Conservation (phyloP, 495 filamentous ascomycete species). For the Penicillium flavigenum region DNA sequence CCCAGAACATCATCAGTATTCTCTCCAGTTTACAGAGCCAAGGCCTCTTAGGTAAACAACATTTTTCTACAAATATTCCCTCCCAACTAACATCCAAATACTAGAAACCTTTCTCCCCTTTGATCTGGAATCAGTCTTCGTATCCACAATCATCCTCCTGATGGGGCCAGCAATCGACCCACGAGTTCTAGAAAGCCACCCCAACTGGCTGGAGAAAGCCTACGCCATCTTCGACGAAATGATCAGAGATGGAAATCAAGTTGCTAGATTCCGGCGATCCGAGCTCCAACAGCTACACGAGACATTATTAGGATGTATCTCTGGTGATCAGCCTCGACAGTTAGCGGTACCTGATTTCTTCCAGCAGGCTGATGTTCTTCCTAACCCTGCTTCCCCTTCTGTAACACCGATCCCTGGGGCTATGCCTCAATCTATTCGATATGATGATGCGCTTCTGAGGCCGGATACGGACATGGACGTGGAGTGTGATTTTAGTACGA, state of each 20-base stretch:
- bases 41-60: constrained; percentile 38
- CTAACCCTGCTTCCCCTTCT: constrained; percentile 9
- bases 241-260: constrained; percentile 38
- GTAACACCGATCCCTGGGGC: constrained; percentile 20
- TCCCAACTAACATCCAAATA: not conserved
- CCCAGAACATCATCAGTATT: constrained; percentile 42
- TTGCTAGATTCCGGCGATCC: constrained; percentile 39
- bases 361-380: constrained; percentile 15
- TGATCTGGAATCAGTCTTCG: constrained; percentile 44
- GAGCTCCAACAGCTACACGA: constrained; percentile 41
- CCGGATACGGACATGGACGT: constrained; percentile 14
- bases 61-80: too few species aligned
- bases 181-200: constrained; percentile 26
- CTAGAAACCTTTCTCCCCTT: constrained; percentile 48
- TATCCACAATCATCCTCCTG: constrained; percentile 39
- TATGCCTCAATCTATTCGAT: constrained; percentile 10
- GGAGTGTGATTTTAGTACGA: constrained; percentile 19
- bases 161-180: constrained; percentile 36
- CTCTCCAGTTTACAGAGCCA: constrained; percentile 38
- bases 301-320: constrained; percentile 28
- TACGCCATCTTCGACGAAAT: constrained; percentile 45
- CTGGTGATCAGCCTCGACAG: constrained; percentile 20
- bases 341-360: constrained; percentile 19
- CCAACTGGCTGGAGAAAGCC: constrained; percentile 36
- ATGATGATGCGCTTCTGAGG: constrained; percentile 22